phyloP scores from a whole-genome alignment of 768 basidiomycete genomes.

The Tephrocybe rancida region DNA sequence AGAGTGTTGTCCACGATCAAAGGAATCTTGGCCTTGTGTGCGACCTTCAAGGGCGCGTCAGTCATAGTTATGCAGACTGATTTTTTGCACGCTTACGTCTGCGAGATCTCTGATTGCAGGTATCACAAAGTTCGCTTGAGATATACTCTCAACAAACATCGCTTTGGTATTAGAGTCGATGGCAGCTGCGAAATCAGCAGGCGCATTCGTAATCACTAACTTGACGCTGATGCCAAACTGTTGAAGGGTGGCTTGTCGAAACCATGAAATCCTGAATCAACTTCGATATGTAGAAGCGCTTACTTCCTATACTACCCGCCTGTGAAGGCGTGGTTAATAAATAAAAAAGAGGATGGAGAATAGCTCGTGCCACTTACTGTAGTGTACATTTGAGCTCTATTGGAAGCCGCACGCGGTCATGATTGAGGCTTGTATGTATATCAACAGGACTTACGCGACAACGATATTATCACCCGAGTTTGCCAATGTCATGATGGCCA shows the following conservation, averaged over 20 bases:
- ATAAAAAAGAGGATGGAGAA: neutral
- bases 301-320: neutral
- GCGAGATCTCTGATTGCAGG: slow-evolving; percentile 49
- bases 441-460: slow-evolving; percentile 49
- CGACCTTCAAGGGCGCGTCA: slow-evolving; percentile 33
- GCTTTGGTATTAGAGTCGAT: slow-evolving; percentile 63
- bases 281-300: neutral
- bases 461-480: slow-evolving; percentile 78
- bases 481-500: slow-evolving; percentile 64
- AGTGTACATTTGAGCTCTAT: too few relatives aligned
- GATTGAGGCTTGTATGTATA: too few relatives aligned
- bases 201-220: neutral
- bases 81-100: slow-evolving; percentile 31
- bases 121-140: slow-evolving; percentile 56
- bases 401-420: too few relatives aligned
- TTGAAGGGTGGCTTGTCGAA: slow-evolving; percentile 44
- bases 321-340: neutral
- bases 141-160: slow-evolving; percentile 57
- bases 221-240: slow-evolving; percentile 68
- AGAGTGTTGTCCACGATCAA: slow-evolving; percentile 8
- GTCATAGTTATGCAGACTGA: neutral
- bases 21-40: slow-evolving; percentile 52
- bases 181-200: slow-evolving; percentile 17
- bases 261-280: neutral
- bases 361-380: too few relatives aligned